A percentile compares a stretch with the other conserved stretches of the same genome.
phyloP scores from a whole-genome alignment of 148 eudicot species.

The Nepenthes mirabilis region DNA sequence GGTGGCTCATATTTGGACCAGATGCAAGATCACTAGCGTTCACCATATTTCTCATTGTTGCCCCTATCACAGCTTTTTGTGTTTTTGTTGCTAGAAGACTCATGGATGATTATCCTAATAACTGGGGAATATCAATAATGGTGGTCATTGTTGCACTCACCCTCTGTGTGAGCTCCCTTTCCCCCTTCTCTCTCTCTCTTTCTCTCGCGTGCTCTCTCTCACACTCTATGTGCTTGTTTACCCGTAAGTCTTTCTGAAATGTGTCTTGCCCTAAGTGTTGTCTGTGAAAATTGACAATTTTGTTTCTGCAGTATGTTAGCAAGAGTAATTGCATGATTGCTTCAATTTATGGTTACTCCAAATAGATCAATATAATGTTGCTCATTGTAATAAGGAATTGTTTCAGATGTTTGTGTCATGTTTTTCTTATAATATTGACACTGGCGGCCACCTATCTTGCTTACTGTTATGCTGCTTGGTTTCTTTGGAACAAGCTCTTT shows the following conservation, averaged over 20 bases:
- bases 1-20: constrained; percentile 87
- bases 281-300: too few relatives aligned
- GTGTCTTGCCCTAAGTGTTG: too few relatives aligned
- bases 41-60: constrained; percentile 82
- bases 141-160: constrained; percentile 64
- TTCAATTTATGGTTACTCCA: too few relatives aligned
- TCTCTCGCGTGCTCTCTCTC: not conserved
- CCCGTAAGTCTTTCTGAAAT: too few relatives aligned
- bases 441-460: not conserved
- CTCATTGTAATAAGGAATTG: too few relatives aligned
- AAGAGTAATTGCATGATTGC: too few relatives aligned
- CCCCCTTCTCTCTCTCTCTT: not conserved
- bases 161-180: constrained; percentile 46
- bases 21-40: constrained; percentile 82
- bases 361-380: too few relatives aligned
- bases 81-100: constrained; percentile 76
- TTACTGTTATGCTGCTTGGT: not conserved
- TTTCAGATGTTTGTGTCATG: too few relatives aligned
- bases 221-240: not conserved
- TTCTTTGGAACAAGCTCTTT: too few relatives aligned
- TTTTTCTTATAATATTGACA: too few relatives aligned
- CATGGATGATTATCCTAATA: constrained; percentile 52
- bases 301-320: too few relatives aligned
- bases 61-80: constrained; percentile 73
- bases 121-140: constrained; percentile 64